Evolutionary conservation across 352 stramenopile species (phyloP), one percentile per base, ranked within the genome.

Genomic region (Globisporangium nagaii): DNA sequence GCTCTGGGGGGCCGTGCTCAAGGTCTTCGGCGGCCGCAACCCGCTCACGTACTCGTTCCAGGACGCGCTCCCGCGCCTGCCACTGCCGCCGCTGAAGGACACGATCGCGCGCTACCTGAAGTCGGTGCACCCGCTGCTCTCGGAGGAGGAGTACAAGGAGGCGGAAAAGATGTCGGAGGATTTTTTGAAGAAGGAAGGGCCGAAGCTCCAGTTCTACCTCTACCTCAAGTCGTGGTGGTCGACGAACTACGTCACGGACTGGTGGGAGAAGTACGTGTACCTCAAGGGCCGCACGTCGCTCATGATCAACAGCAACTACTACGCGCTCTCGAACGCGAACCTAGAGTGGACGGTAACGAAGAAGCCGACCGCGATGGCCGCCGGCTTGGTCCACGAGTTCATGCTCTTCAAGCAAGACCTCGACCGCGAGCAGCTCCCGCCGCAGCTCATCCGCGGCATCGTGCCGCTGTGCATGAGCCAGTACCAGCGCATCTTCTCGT

Each of bases 231-330:
- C 79, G 62, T 94, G 79, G 80, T 92, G 86, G 76, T 84, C 79
- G 45, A 74, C 65, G 45, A 96, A 96, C 68, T 96, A 96, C 67
- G 82, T 95, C 17, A 93, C 81, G 44, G 85, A 95, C 74, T 93
- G 83, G 82, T 95, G 85, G 85, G 85, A 95, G 68, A 86, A 92
- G 63, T 95, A 95, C 59, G 85, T 95, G 50, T 95, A 93, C 65
- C 66, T 95, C 25, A 90, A 89, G 52, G 83, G 84, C 58, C 84
- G 88, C 53, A 89, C 75, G 43, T 92, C 87, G 25, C 72, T 96
- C 57, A 90, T 90, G 73, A 94, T 96, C 65, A 96, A 96, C 70
- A 93, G 78, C 68, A 96, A 96, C 66, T 96, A 96, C 73, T 96
- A 96, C 56, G 85, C 82, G 7, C 71, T 96, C 20, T 83, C 78